phyloP scores from a whole-genome alignment of 306 rosid genomes.

The Vachellia collinsii region DNA sequence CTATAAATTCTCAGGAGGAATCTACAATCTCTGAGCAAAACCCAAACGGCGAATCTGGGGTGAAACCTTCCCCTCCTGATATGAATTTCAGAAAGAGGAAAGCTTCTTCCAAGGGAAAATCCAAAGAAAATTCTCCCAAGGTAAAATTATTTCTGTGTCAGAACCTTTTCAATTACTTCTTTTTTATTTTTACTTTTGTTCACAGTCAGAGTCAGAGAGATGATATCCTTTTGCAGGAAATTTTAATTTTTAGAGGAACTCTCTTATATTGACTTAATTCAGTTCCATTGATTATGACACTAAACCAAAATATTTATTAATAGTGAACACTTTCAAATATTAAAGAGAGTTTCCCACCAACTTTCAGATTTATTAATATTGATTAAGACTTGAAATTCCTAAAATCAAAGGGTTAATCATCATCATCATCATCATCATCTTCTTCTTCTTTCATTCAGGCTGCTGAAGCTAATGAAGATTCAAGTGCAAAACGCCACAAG shows the following conservation, averaged over 20 bases:
- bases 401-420: neutral
- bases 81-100: slow-evolving; percentile 77
- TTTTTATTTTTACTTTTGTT: neutral
- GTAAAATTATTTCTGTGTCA: slow-evolving; percentile 38
- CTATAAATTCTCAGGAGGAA: slow-evolving; percentile 64
- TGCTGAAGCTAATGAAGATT: slow-evolving; percentile 50
- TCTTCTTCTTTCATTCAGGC: slow-evolving; percentile 38
- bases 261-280: neutral
- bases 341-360: neutral
- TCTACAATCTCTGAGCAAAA: slow-evolving; percentile 71
- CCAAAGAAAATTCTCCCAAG: slow-evolving; percentile 52
- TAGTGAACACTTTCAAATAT: neutral
- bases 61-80: slow-evolving; percentile 43
- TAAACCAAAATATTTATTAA: neutral
- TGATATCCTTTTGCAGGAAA: neutral
- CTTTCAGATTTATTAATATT: neutral
- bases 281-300: neutral
- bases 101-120: slow-evolving; percentile 59
- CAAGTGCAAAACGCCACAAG: slow-evolving; percentile 64
- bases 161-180: neutral
- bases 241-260: neutral
- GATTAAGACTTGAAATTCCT: neutral
- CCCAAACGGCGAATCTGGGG: slow-evolving; percentile 48
- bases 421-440: too few relatives aligned
- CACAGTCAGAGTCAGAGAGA: neutral